Evolutionary conservation across 2,329 filamentous ascomycete species (phyloP), one percentile per base, ranked within the genome.

Genomic region (Phialocephala sp.): DNA sequence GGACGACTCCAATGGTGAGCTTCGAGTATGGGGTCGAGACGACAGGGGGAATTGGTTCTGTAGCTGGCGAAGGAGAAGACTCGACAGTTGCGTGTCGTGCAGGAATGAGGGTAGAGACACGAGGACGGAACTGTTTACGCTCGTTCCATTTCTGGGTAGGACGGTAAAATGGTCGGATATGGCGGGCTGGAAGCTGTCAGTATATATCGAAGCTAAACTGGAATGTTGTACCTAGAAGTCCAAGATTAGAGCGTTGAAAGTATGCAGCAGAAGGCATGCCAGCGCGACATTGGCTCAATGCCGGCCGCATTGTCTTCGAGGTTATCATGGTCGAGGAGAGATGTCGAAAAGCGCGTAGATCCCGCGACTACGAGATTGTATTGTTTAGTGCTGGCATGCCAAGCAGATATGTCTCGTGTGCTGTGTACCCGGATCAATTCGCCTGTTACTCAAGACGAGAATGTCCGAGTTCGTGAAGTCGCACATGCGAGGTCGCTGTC

Each of bases 1-100:
- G 87, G 15, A 92, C 92, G 4, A 95, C 86, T 65, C 93, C 93
- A 57, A 97, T 87, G 4, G 88, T 91, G 63, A 97, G 84, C 54
- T 89, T 82, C 22, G 85, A 81, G 77, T 93, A 96, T 0, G 92
- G 91, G 8, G 64, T 74, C 11, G 71, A 63, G n/a, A 57, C 67
- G 8, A 71, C 65, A 5, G 69, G 65, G 41, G 72, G 67, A 11
- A 62, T 24, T 20, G 59, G 63, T 15, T 69, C 68, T 32, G 64
- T 36, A n/a, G 67, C 59, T 14, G 68, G 47, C 20, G 55, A 18
- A n/a, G 50, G 41, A 39, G 64, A 62, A 8, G 64, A 66, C 8
- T 59, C 55, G 24, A 67, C 67, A 12, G 69, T 67, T 5, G 66
- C 68, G 35, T 68, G 57, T 43, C 70, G 67, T 36, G 61, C 60